phyloP scores from a whole-genome alignment of 2,329 filamentous ascomycete genomes.

The Stylonectria norvegica region DNA sequence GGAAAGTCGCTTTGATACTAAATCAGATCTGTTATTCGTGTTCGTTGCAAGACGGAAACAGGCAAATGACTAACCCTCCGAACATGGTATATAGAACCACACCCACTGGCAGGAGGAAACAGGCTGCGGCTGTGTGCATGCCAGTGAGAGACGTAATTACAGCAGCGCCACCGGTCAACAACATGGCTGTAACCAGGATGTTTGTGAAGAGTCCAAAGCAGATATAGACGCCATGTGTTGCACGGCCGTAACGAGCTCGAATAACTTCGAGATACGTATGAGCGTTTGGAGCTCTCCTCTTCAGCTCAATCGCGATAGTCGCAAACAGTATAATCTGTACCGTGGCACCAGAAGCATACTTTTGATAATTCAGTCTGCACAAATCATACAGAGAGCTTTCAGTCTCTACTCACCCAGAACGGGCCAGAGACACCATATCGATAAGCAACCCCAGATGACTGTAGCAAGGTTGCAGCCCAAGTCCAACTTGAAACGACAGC shows the following conservation, averaged over 20 bases:
- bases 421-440: conserved; percentile 65
- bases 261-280: conserved; percentile 84
- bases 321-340: conserved; percentile 89
- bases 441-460: conserved; percentile 79
- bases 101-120: conserved; percentile 76
- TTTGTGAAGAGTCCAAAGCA: conserved; percentile 81
- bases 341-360: conserved; percentile 63
- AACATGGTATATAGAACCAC: conserved; percentile 69
- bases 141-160: conserved; percentile 52
- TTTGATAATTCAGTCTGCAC: no score
- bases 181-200: conserved; percentile 83
- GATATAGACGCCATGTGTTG: conserved; percentile 74
- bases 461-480: conserved; percentile 81
- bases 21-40: not conserved
- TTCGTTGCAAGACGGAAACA: not conserved
- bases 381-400: no score
- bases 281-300: conserved; percentile 81
- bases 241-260: conserved; percentile 66
- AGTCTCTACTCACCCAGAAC: conserved; percentile 36
- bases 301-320: conserved; percentile 85
- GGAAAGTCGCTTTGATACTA: conserved; percentile 78
- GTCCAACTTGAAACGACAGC: conserved; percentile 94
- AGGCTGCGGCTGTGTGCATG: conserved; percentile 67
- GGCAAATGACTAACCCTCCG: conserved; percentile 39
- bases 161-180: conserved; percentile 70